Evolutionary conservation across 495 filamentous ascomycete species (phyloP).

Genomic region (Margaritispora aquatica): DNA sequence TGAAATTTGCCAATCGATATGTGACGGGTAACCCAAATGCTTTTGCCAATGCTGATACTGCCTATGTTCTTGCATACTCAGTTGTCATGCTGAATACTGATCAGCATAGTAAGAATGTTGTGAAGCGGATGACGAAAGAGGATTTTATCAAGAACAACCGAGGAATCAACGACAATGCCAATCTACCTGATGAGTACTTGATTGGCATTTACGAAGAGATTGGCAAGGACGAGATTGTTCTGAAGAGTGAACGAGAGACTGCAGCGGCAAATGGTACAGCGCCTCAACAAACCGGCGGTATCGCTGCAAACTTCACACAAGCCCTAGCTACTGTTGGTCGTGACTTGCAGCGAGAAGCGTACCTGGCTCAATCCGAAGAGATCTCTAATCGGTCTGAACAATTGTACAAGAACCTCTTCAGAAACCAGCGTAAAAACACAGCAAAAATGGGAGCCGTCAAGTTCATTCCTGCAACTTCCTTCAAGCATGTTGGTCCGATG

Average conservation of each 20-base stretch:
- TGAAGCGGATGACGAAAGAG: constrained; percentile 83
- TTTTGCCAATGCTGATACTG: constrained; percentile 96
- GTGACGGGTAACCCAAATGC: constrained; percentile 92
- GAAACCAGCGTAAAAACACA: constrained; percentile 72
- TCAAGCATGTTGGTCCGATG: constrained; percentile 95
- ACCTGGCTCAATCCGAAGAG: constrained; percentile 89
- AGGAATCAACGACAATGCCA: constrained; percentile 94
- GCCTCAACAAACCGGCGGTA: constrained; percentile 54
- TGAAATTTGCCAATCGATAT: constrained; percentile 97
- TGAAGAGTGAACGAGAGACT: constrained; percentile 83
- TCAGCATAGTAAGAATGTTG: constrained; percentile 83
- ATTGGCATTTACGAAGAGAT: constrained; percentile 90
- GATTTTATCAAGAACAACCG: constrained; percentile 99
- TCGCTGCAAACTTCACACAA: constrained; percentile 83
- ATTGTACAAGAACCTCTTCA: constrained; percentile 83
- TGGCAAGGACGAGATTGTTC: constrained; percentile 81
- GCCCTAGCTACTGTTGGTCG: constrained; percentile 85
- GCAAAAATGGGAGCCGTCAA: constrained; percentile 60
- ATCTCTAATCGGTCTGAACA: constrained; percentile 64
- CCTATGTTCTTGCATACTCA: constrained; percentile 92
- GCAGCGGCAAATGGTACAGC: constrained; percentile 66
- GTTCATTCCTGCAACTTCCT: constrained; percentile 88
- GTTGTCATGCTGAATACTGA: constrained; percentile 98
- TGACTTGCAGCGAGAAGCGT: constrained; percentile 88
- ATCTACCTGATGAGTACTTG: constrained; percentile 91